Evolutionary conservation across 345 rosid genomes (phyloP), one percentile per base, ranked within the genome.

Genomic region (Salix dunnii): DNA sequence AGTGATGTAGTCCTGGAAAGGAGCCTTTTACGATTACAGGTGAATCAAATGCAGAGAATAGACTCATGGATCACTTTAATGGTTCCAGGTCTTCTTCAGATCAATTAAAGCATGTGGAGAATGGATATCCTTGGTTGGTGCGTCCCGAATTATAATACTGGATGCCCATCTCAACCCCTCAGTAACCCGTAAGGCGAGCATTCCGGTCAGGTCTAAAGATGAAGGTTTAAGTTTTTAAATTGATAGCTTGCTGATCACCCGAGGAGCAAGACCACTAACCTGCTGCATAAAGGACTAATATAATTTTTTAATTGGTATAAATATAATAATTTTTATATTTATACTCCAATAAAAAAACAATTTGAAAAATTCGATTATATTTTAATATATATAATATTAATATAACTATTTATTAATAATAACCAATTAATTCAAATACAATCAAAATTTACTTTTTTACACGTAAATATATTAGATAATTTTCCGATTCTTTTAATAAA

Each of bases 81-180:
- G 90, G 82, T 60, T 89, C 97, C 6, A 76, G 84, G 93, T 93
- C 8, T 88, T 96, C 43, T 93, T 92, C 31, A 98, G 99, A 62
- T 96, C 98, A 4, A 96, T 96, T 18, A 91, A 80, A 83, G 97
- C 98, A 0, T 96, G 99, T 62, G 98, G 98, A 14, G 97, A 96
- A 81, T 98, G 99, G 16, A 88, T 96, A 20, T 96, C 98, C 4
- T 66, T 96, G 49, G 97, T 96, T 36, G 99, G 98, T 13, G 99
- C 94, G 48, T 96, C 97, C 0, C 83, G 97, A 4, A 81, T 96
- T 17, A 70, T 93, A 64, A 90, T 93, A 60, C 82, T 91, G 27
- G 99, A 93, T 78, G 96, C 92, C 65, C 99, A 83, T 79, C 87
- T 91, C 5, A 93, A 93, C 81, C 99, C 99, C 11, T 93, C 99